A percentile compares a stretch with the other conserved stretches of the same genome.
Conservation (phyloP, 352 stramenopile genomes). For the Globisporangium takayamanum region DNA sequence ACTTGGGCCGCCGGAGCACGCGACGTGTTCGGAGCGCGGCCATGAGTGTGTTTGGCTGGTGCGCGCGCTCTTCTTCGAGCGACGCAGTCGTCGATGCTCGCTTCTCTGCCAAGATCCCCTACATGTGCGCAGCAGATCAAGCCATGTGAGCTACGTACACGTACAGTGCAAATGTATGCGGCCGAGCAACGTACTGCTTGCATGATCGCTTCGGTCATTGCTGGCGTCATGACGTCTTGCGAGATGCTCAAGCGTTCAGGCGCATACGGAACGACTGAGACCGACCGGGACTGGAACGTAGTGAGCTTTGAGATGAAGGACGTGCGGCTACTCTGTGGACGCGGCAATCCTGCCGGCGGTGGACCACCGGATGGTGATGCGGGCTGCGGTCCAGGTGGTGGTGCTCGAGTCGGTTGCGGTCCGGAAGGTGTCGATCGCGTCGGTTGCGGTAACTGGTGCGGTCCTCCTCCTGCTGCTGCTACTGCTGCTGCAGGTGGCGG, state of each 20-base stretch:
- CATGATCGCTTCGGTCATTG: slow-evolving; percentile 34
- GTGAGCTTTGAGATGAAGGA: slow-evolving; percentile 50
- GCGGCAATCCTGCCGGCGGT: not conserved
- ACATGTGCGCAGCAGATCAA: not conserved
- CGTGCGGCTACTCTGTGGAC: slow-evolving; percentile 14
- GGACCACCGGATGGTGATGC: not conserved
- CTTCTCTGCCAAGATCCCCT: slow-evolving; percentile 13
- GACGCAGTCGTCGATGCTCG: slow-evolving; percentile 1
- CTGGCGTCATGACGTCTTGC: slow-evolving; percentile 35
- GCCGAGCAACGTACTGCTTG: slow-evolving; percentile 22
- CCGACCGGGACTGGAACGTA: slow-evolving; percentile 27
- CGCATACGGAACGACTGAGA: slow-evolving; percentile 57
- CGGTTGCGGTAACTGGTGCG: too few species aligned
- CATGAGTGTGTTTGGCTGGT: slow-evolving; percentile 43
- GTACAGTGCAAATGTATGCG: not conserved
- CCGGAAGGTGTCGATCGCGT: not conserved
- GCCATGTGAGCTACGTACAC: not conserved
- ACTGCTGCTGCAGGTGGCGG: too few species aligned
- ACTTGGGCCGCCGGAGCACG: slow-evolving; percentile 33
- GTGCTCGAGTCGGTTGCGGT: too few species aligned
- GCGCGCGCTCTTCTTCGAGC: not conserved
- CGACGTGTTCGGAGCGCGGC: slow-evolving; percentile 47
- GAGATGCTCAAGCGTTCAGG: slow-evolving; percentile 64
- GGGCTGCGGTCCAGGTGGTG: too few species aligned
- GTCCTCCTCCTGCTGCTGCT: too few species aligned